Evolutionary conservation across 1,139 yeast genomes (phyloP).

Genomic region (Kodamaea alishanica): DNA sequence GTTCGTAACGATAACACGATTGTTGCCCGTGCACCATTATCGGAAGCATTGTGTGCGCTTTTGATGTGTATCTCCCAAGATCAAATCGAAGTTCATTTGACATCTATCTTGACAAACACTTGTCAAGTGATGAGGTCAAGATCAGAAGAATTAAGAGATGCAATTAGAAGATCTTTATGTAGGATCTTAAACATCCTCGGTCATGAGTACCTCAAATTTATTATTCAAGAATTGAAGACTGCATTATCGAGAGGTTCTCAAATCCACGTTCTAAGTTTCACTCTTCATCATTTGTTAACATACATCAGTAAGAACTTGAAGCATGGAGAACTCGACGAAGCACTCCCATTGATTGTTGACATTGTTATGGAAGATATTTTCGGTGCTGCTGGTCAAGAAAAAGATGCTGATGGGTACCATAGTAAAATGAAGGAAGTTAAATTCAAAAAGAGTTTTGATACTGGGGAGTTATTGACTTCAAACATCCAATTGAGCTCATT

Average conservation of each 20-base stretch:
- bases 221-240: slow-evolving; percentile 70
- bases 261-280: slow-evolving; percentile 86
- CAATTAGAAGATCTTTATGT: slow-evolving; percentile 73
- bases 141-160: slow-evolving; percentile 85
- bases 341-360: slow-evolving; percentile 57
- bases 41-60: slow-evolving; percentile 77
- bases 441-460: slow-evolving; percentile 82
- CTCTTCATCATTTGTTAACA: slow-evolving; percentile 70
- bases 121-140: slow-evolving; percentile 87
- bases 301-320: slow-evolving; percentile 44
- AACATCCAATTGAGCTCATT: slow-evolving; percentile 62
- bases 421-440: slow-evolving; percentile 89
- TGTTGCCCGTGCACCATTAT: slow-evolving; percentile 69
- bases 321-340: slow-evolving; percentile 76
- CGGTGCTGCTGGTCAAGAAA: slow-evolving; percentile 91
- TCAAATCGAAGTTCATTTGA: slow-evolving; percentile 56
- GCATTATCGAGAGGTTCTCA: slow-evolving; percentile 91
- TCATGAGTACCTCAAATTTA: slow-evolving; percentile 65
- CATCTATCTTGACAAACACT: slow-evolving; percentile 77
- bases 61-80: slow-evolving; percentile 61
- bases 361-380: slow-evolving; percentile 89
- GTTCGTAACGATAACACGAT: slow-evolving; percentile 76
- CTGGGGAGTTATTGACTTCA: slow-evolving; percentile 72
- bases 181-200: slow-evolving; percentile 66
- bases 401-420: slow-evolving; percentile 89